Evolutionary conservation across 1,139 yeast species (phyloP), one percentile per base, ranked within the genome.

Genomic region (Zygosaccharomyces pseudobailii): DNA sequence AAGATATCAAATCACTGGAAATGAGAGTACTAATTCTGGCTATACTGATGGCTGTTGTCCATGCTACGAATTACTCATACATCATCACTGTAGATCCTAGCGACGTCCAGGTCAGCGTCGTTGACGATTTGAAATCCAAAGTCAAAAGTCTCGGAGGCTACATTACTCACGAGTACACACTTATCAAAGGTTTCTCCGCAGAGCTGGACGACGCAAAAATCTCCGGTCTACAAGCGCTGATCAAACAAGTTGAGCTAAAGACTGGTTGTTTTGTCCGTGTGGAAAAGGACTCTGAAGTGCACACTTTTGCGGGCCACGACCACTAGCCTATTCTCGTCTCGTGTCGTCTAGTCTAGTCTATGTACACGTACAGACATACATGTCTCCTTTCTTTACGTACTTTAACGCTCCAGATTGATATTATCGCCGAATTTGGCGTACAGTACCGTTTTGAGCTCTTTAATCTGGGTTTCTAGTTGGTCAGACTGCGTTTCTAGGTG

Each of bases 371-470:
- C 17, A 35, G 27, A 30, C 42, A 34, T 43, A 10, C 25, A 34
- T 24, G 39, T 24, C 32, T 30, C 23, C 33, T n/a, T n/a, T n/a
- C 9, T 28, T 31, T 24, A 23, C 24, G 40, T 36, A 10, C 25
- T 32, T 24, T 17, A 70, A 56, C 74, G 72, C 61, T 92, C 98
- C 43, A 92, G 72, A 64, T 90, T 90, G 63, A 92, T 92, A 52
- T 89, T 83, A 56, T 80, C 80, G 33, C 98, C 98, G 64, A 92
- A 92, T 66, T 87, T 89, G 17, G 88, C 87, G 62, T 92, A 92
- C 50, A 92, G 72, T n/a, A 73, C 74, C 30, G 78, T 75, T 70
- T 90, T 92, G 57, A 90, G 75, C 32, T 67, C 75, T 7, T 66
- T 67, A 68, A 90, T 74, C 52, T 77, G 71, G 4, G 71, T 74